These are phyloP conservation scores for Albatrellus sp. DNA, from an alignment of 1,284 basidiomycete species.

Conservation along the genomic window DNA sequence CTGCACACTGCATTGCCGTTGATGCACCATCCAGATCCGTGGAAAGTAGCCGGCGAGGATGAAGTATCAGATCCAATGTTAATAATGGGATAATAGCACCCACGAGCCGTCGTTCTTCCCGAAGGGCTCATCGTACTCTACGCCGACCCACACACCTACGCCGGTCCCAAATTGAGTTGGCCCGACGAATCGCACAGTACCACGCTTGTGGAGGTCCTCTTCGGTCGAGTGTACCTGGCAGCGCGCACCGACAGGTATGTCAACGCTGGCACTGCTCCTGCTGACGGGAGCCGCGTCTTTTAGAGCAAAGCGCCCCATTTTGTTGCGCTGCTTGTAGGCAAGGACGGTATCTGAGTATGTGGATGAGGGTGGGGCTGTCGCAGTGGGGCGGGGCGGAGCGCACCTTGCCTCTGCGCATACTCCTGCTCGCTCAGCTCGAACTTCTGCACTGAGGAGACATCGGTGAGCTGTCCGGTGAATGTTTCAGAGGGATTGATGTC, in stretches of 20 bases:
- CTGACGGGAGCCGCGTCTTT: constrained; percentile 14
- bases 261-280: constrained; percentile 17
- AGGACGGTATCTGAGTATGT: constrained; percentile 67
- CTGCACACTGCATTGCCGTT: constrained; percentile 48
- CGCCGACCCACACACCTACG: constrained; percentile 75
- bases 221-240: constrained; percentile 72
- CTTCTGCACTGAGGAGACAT: constrained; percentile 82
- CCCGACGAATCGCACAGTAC: constrained; percentile 80
- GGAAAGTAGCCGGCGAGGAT: too few species aligned
- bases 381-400: constrained; percentile 4
- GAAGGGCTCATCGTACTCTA: constrained; percentile 93
- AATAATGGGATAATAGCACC: not conserved
- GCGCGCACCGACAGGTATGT: constrained; percentile 57
- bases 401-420: constrained; percentile 74
- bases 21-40: not conserved
- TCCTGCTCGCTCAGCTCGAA: constrained; percentile 81
- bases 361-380: not conserved
- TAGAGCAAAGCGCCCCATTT: constrained; percentile 81
- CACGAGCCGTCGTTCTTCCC: constrained; percentile 84
- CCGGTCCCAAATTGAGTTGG: constrained; percentile 62
- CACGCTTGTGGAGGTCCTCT: constrained; percentile 61
- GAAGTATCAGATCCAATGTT: not conserved
- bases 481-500: constrained; percentile 67
- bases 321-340: constrained; percentile 81
- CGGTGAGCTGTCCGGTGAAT: constrained; percentile 72